phyloP scores from a whole-genome alignment of 1,139 yeast genomes.

The Geotrichum siamense region DNA sequence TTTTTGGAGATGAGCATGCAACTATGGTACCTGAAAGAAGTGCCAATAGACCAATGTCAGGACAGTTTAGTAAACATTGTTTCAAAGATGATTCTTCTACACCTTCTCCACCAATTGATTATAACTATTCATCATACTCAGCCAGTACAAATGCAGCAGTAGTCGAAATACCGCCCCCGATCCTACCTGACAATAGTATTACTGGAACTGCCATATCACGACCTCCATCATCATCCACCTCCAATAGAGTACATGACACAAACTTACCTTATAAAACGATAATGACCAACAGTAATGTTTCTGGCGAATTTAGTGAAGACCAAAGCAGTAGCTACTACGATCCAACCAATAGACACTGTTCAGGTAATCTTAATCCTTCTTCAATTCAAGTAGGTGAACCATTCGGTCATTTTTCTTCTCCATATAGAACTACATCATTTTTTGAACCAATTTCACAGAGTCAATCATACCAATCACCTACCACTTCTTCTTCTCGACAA shows the following conservation, averaged over 20 bases:
- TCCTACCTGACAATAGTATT: neutral
- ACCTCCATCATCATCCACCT: neutral
- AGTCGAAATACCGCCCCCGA: slow-evolving; percentile 4
- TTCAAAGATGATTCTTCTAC: neutral
- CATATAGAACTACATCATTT: neutral
- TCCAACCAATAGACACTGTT: neutral
- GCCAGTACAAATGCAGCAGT: slow-evolving; percentile 7
- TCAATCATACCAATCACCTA: neutral
- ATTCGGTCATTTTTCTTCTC: neutral
- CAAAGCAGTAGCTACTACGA: slow-evolving; percentile 1
- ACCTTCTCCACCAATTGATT: neutral
- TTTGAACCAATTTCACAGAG: neutral
- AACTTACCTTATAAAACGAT: slow-evolving; percentile 2
- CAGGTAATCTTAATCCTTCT: neutral
- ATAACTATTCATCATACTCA: slow-evolving; percentile 2
- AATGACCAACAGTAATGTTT: neutral
- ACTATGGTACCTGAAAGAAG: neutral
- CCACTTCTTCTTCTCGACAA: neutral
- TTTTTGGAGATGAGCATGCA: slow-evolving; percentile 3
- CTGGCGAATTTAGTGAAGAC: slow-evolving; percentile 3
- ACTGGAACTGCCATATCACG: neutral
- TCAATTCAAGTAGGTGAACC: neutral
- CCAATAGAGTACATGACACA: too few relatives aligned
- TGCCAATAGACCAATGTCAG: neutral
- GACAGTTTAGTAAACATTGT: too few relatives aligned